Base-by-base conservation (phyloP, 179 eudicot species). In the Spergularia azorica region DNA sequence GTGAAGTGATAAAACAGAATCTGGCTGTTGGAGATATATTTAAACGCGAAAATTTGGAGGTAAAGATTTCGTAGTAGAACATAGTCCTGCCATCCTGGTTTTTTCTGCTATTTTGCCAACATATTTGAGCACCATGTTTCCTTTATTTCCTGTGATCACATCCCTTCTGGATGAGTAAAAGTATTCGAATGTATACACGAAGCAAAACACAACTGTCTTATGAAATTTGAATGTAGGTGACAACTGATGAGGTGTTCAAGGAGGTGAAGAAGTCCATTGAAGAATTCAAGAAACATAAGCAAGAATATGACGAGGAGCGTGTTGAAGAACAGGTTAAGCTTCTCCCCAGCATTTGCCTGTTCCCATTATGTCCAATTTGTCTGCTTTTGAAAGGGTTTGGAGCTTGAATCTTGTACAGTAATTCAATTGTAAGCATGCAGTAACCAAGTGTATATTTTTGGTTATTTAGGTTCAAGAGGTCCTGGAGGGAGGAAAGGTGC, bases 401-500 rank as follows among this genome's bases (percentile, higher is more conserved):
- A 70, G 15, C 60, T 70, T 21, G 1, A 9, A 17, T 9, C 5
- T 17, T 21, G 41, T 55, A 3, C 12, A 39, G 8, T 3, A 20
- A 6, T 16, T 18, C 41, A 9, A 68, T 11, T n/a, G 32, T 38
- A 43, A 3, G 59, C 13, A 38, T 51, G 55, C 50, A 15, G 36
- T 69, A 9, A 69, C 55, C 39, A 17, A 38, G 36, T 4, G 11
- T 62, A 52, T n/a, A 1, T 21, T 55, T 66, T 46, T 18, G 9
- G 43, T 61, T 77, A 12, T 60, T 13, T 59, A 94, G 98, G 98
- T 92, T 77, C 87, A 94, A 89, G 96, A 89, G 83, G 86, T 91
- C 69, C 86, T 95, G 52, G 97, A 89, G 83, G 98, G 96, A 80
- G 97, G 92, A 69, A 95, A 95, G 87, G 98, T 95, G 74, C 96